These are phyloP conservation scores for Pichia sp. DNA, from an alignment of 1,139 yeast genomes.

Conservation along the genomic window DNA sequence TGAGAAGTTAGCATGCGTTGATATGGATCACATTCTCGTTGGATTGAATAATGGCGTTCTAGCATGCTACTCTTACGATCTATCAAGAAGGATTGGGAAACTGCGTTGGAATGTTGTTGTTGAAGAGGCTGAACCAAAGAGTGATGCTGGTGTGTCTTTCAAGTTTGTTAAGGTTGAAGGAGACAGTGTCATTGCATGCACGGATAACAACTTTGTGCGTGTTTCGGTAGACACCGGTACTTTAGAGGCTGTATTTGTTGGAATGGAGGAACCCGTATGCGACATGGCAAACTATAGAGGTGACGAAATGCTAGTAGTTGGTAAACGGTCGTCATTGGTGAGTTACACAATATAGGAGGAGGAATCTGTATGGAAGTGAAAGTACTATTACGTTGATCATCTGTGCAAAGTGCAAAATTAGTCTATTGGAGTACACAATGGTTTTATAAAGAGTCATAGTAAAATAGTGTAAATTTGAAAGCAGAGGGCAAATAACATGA, in stretches of 20 bases:
- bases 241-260: constrained; percentile 8
- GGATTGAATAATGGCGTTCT: constrained; percentile 12
- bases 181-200: constrained; percentile 6
- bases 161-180: constrained; percentile 1
- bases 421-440: too few relatives aligned
- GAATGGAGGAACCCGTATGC: constrained; percentile 9
- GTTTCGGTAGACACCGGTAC: constrained; percentile 7
- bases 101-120: too few relatives aligned
- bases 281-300: constrained; percentile 1
- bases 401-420: too few relatives aligned
- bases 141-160: constrained; percentile 1
- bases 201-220: constrained; percentile 5
- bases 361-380: too few relatives aligned
- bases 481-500: too few relatives aligned
- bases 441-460: too few relatives aligned
- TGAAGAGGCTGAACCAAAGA: too few relatives aligned
- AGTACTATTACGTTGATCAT: too few relatives aligned
- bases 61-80: constrained; percentile 4
- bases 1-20: constrained; percentile 1
- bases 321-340: constrained; percentile 12
- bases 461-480: too few relatives aligned
- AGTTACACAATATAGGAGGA: too few relatives aligned
- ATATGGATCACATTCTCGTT: constrained; percentile 2
- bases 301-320: constrained; percentile 8
- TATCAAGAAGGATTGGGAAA: too few relatives aligned